These are phyloP conservation scores for Cinchona pubescens DNA, from an alignment of 257 asterid genomes.

Conservation along the genomic window DNA sequence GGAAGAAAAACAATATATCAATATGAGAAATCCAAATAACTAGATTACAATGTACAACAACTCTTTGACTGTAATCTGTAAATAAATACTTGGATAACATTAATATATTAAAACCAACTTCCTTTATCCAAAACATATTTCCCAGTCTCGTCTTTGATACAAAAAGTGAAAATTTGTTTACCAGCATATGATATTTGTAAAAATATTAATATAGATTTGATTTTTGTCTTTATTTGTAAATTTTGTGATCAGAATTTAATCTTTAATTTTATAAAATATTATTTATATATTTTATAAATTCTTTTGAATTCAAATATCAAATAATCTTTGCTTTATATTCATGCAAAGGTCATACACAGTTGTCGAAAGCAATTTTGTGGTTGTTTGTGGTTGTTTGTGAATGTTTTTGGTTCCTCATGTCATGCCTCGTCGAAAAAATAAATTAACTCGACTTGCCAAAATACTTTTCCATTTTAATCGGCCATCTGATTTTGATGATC, in stretches of 20 bases:
- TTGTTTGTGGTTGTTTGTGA: not conserved
- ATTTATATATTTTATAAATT: too few species aligned
- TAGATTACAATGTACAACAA: not conserved
- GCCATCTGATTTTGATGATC: not conserved
- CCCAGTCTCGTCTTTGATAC: not conserved
- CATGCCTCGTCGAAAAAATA: not conserved
- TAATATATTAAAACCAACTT: not conserved
- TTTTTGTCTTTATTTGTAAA: too few species aligned
- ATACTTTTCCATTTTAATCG: not conserved
- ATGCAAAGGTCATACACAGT: not conserved
- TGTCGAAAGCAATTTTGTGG: not conserved
- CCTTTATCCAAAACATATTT: not conserved
- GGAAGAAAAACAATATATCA: not conserved
- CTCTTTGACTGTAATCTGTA: not conserved
- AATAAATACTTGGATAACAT: not conserved
- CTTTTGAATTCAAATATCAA: too few species aligned
- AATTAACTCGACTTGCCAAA: not conserved
- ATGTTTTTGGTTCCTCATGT: not conserved
- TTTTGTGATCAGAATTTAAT: too few species aligned
- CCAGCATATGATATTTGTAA: too few species aligned
- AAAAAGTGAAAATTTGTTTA: constrained; percentile 5
- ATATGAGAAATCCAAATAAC: constrained; percentile 3
- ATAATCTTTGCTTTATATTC: too few species aligned
- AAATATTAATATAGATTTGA: too few species aligned
- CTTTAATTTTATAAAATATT: too few species aligned